Evolutionary conservation across 202 grass and related monocot species (phyloP), one percentile per base, ranked within the genome.

Genomic region (Bolboschoenoplectus hybrid): DNA sequence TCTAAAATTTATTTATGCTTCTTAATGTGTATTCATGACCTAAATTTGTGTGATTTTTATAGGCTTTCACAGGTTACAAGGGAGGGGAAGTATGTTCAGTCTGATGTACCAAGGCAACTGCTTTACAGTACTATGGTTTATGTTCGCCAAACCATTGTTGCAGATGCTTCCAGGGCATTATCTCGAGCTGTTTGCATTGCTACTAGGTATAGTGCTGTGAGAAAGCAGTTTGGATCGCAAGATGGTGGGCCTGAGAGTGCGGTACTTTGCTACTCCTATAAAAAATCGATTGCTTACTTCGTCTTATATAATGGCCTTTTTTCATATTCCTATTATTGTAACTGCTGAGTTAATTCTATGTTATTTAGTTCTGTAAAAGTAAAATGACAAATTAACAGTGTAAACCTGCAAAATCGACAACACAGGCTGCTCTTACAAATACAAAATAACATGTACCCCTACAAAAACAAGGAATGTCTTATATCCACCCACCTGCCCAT

Each of bases 11-110:
- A 12, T 88, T 79, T 81, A 60, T 57, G 3, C 43, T 51, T 84
- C 19, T 32, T 49, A 9, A 39, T 86, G 58, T 32, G 46, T 84
- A 65, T 83, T 60, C 16, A 60, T 80, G 14, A 60, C 53, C n/a
- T 60, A n/a, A n/a, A 60, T 60, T 43, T 80, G 7, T 80, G 35
- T 60, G 14, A 79, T 56, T 75, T 50, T 63, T 90, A 40, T 88
- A 98, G 97, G 86, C 89, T 98, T 81, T 92, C 97, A 56, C 97
- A 98, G 88, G 92, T 98, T 85, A 98, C 97, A 57, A 98, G 87
- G 75, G 93, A 94, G 41, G 97, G 97, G 12, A 96, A 96, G 86
- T 95, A 92, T 92, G 88, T 98, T 34, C 81, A 91, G 71, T 98
- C 97, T 61, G 61, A 98, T 90, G 89, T 98, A 16, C 97, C 97